A percentile compares a stretch with the other conserved stretches of the same genome.
phyloP scores from a whole-genome alignment of 768 basidiomycete species.

The Boletellus ananiceps region DNA sequence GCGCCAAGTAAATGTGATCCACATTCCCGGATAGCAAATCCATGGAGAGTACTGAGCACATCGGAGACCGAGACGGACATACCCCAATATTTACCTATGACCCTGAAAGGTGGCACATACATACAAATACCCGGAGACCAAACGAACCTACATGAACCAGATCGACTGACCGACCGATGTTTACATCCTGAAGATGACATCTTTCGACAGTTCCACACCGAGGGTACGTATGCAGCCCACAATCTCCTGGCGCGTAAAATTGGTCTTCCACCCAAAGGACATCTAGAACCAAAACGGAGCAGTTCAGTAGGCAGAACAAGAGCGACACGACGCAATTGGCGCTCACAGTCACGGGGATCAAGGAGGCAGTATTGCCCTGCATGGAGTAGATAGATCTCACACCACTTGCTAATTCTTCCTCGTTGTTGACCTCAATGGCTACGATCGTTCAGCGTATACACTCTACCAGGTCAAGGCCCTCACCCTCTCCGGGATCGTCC shows the following conservation, averaged over 20 bases:
- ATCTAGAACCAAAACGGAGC: constrained; percentile 9
- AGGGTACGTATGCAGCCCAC: constrained; percentile 42
- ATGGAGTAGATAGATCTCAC: constrained; percentile 25
- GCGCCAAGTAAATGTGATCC: constrained; percentile 1
- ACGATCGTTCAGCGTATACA: constrained; percentile 9
- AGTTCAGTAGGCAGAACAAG: neutral
- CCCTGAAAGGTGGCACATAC: no score
- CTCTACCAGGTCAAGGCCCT: neutral
- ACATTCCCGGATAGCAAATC: neutral
- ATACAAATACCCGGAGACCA: no score
- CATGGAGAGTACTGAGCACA: no score
- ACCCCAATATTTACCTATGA: no score
- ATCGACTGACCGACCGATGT: neutral
- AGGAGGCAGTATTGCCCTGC: constrained; percentile 12
- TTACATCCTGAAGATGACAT: constrained; percentile 36
- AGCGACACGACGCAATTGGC: no score
- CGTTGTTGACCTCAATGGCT: constrained; percentile 11
- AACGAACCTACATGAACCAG: no score
- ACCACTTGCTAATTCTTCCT: constrained; percentile 19
- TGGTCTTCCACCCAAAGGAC: constrained; percentile 27
- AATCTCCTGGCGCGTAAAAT: constrained; percentile 32
- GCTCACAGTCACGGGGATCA: constrained; percentile 28
- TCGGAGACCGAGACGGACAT: no score
- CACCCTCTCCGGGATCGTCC: constrained; percentile 28
- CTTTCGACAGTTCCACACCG: constrained; percentile 39